Conservation (phyloP, 768 basidiomycete genomes). For the Mycena sanguinolenta region DNA sequence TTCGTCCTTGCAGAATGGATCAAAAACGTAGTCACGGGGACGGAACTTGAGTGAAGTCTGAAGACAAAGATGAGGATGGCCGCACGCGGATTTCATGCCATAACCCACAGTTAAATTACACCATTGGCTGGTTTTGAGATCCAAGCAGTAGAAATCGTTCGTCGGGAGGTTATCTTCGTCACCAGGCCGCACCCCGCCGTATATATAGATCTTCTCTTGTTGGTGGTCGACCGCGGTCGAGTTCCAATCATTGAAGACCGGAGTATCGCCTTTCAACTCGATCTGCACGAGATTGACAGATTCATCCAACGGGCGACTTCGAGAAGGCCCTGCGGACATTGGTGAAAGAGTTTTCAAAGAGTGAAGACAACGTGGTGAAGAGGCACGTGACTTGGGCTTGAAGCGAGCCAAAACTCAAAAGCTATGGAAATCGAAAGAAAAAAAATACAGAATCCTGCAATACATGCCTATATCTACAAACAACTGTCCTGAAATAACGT, state of each 20-base stretch:
- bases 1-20: conserved; percentile 36
- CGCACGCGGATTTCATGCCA: not conserved
- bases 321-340: not conserved
- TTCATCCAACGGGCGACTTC: not conserved
- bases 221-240: conserved; percentile 34
- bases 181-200: conserved; percentile 40
- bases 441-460: not conserved
- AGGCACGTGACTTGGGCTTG: too few species aligned
- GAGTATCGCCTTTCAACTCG: conserved; percentile 36
- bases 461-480: not conserved
- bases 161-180: conserved; percentile 29
- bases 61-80: not conserved
- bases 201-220: conserved; percentile 37
- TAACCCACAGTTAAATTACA: conserved; percentile 42
- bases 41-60: conserved; percentile 15
- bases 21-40: conserved; percentile 10
- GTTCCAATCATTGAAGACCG: conserved; percentile 41
- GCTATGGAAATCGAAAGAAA: too few species aligned
- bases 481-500: not conserved
- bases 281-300: not conserved
- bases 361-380: too few species aligned
- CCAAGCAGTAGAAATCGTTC: conserved; percentile 41
- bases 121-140: conserved; percentile 42
- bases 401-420: too few species aligned
- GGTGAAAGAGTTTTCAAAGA: not conserved